A percentile compares a stretch with the other conserved stretches of the same genome.
Evolutionary conservation across 202 grass and related monocot species (phyloP).

Genomic region (Bolboschoenoplectus hybrid): DNA sequence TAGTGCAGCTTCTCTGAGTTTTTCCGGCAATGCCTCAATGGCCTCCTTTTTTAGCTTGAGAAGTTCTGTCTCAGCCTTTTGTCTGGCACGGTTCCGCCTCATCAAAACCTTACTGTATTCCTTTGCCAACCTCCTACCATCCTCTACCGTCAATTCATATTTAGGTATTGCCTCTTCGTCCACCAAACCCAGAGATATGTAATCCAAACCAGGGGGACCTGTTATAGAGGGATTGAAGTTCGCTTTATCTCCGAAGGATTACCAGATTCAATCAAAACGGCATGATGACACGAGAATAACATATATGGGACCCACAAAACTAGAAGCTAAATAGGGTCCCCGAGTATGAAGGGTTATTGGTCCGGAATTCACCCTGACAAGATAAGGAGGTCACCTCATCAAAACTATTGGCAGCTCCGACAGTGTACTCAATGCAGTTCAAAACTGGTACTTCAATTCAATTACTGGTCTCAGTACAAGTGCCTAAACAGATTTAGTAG

Average conservation of each 20-base stretch:
- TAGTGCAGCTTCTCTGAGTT: slow-evolving; percentile 69
- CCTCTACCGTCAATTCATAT: slow-evolving; percentile 81
- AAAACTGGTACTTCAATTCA: neutral
- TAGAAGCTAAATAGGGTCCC: neutral
- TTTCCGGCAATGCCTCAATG: slow-evolving; percentile 66
- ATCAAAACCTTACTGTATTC: slow-evolving; percentile 82
- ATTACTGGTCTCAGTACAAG: neutral
- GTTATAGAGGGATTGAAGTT: neutral
- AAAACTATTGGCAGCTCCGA: neutral
- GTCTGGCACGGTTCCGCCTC: slow-evolving; percentile 69
- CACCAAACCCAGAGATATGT: slow-evolving; percentile 81
- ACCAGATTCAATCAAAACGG: neutral
- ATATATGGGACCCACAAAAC: slow-evolving; percentile 14
- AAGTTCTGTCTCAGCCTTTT: slow-evolving; percentile 66
- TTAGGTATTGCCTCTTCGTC: slow-evolving; percentile 81
- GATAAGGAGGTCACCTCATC: neutral
- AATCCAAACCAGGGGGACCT: slow-evolving; percentile 64
- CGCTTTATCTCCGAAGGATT: neutral
- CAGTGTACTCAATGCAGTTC: neutral
- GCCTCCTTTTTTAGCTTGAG: slow-evolving; percentile 79
- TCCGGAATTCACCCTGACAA: neutral
- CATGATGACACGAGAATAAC: neutral
- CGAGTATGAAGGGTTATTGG: neutral
- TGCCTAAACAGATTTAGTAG: neutral
- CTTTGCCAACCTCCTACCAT: slow-evolving; percentile 71